A percentile compares a stretch with the other conserved stretches of the same genome.
Evolutionary conservation across 331 rosid species (phyloP).

Genomic region (Dryas integrifolia): DNA sequence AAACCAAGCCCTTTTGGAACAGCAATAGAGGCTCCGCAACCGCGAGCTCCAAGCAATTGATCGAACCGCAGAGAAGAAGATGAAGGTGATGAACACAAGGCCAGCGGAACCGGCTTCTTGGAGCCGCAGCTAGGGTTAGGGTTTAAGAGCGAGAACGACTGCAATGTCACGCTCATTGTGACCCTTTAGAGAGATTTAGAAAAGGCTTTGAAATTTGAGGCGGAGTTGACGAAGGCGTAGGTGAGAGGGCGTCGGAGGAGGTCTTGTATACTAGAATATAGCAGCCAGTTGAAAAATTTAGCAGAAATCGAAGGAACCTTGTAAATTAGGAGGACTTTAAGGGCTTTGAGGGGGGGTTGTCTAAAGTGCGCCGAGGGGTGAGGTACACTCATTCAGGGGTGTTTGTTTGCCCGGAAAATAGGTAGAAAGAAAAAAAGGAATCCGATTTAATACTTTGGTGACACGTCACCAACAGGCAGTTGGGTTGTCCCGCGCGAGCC

Average conservation of each 20-base stretch:
- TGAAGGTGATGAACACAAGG: conserved; percentile 17
- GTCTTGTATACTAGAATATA: background rate
- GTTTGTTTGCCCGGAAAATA: background rate
- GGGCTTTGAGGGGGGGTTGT: background rate
- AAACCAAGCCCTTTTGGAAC: conserved; percentile 27
- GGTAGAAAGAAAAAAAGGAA: background rate
- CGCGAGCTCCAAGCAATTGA: conserved; percentile 40
- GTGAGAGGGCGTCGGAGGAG: background rate
- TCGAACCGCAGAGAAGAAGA: conserved; percentile 34
- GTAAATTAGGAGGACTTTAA: background rate
- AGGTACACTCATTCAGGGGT: background rate
- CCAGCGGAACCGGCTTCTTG: conserved; percentile 29
- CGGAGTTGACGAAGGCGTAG: conserved; percentile 12
- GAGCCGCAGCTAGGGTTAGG: conserved; percentile 28
- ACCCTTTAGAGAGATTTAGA: background rate
- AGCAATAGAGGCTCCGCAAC: conserved; percentile 28
- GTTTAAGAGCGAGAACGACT: conserved; percentile 54
- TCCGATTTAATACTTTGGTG: background rate
- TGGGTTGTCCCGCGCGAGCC: background rate
- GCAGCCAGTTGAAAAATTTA: background rate
- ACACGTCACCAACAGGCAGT: conserved; percentile 19
- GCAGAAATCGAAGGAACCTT: background rate
- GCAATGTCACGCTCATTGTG: conserved; percentile 48
- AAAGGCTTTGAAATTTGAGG: background rate
- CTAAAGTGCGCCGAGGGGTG: background rate